Percentiles rank a stretch among this genome's conserved stretches.
These are phyloP conservation scores for Thalassiosira livingstoniorum DNA, from an alignment of 352 stramenopile genomes.

Conservation along the genomic window DNA sequence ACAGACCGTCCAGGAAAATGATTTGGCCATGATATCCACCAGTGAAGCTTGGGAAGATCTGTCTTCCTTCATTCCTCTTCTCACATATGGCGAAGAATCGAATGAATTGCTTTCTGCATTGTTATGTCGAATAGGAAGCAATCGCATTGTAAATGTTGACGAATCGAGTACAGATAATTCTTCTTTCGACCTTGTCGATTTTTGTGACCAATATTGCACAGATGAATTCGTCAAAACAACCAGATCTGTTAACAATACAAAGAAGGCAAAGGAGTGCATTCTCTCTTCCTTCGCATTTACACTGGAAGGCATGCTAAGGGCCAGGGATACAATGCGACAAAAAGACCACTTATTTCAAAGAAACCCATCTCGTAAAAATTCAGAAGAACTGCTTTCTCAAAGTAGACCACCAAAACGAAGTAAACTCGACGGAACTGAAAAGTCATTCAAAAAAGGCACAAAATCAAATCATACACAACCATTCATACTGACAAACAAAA, in stretches of 20 bases:
- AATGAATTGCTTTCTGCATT: conserved; percentile 34
- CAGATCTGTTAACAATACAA: conserved; percentile 5
- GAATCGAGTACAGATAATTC: too few relatives aligned
- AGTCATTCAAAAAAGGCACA: neutral
- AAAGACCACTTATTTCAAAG: neutral
- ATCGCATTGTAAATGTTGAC: too few relatives aligned
- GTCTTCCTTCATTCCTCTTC: conserved; percentile 30
- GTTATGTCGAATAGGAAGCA: too few relatives aligned
- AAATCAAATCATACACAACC: neutral
- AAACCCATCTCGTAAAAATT: too few relatives aligned
- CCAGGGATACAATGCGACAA: conserved; percentile 8
- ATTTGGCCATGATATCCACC: neutral
- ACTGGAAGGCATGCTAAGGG: conserved; percentile 32
- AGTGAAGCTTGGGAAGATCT: conserved; percentile 41
- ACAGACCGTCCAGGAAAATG: neutral
- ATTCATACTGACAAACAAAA: neutral
- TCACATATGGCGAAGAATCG: conserved; percentile 55
- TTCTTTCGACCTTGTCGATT: neutral
- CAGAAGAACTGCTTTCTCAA: too few relatives aligned
- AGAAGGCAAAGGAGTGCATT: neutral
- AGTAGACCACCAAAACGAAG: too few relatives aligned
- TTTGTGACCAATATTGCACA: too few relatives aligned
- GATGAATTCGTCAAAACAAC: too few relatives aligned
- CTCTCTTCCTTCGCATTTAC: conserved; percentile 8
- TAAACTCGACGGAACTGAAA: neutral